Conservation (phyloP, 2,329 filamentous ascomycete genomes). For the Trichoderma sp. region DNA sequence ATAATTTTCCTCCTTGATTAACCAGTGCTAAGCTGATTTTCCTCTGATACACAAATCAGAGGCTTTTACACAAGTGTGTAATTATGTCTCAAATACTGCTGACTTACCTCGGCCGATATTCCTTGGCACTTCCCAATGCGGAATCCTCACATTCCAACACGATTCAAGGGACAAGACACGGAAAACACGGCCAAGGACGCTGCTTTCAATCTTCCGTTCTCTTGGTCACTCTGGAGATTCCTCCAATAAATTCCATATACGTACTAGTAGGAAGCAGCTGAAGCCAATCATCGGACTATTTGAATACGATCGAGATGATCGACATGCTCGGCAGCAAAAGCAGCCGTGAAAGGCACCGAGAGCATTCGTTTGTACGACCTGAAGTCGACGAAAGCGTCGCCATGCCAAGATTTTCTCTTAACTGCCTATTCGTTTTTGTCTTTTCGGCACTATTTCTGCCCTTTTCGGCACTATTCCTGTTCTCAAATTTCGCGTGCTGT, state of each 20-base stretch:
- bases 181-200: background rate
- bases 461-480: background rate
- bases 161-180: background rate
- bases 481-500: background rate
- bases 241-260: background rate
- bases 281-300: background rate
- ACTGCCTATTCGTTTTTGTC: background rate
- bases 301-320: background rate
- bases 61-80: background rate
- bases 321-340: background rate
- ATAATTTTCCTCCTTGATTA: background rate
- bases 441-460: background rate
- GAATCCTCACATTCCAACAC: background rate
- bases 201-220: background rate
- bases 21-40: background rate
- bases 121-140: background rate
- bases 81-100: background rate
- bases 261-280: background rate
- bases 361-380: background rate
- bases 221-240: background rate
- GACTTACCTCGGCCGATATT: background rate
- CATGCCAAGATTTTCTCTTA: background rate
- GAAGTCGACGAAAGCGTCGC: background rate
- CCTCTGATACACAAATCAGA: background rate
- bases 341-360: background rate